These are phyloP conservation scores for Psilocybe sp. DNA, from an alignment of 768 basidiomycete genomes.

Conservation along the genomic window DNA sequence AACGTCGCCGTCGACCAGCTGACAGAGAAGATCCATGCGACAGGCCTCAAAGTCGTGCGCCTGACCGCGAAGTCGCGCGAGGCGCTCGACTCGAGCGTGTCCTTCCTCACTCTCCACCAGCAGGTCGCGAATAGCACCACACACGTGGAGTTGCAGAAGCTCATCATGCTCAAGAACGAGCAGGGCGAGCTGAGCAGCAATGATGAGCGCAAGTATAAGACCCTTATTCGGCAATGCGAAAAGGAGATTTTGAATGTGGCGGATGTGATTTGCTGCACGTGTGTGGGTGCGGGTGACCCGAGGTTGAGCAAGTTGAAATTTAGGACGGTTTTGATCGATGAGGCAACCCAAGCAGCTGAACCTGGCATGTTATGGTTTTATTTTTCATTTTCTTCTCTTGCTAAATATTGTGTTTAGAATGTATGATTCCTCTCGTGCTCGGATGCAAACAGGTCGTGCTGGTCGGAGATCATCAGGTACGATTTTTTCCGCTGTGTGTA, in stretches of 20 bases:
- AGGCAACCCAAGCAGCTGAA: conserved; percentile 97
- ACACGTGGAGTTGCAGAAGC: conserved; percentile 95
- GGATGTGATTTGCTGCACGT: conserved; percentile 98
- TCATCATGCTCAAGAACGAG: conserved; percentile 96
- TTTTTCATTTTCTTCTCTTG: conserved; percentile 4
- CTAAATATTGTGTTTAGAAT: conserved; percentile 55
- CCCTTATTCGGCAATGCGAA: conserved; percentile 91
- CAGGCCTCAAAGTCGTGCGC: conserved; percentile 97
- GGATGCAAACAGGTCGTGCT: conserved; percentile 98
- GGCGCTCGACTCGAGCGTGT: conserved; percentile 93
- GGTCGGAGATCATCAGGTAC: conserved; percentile 86
- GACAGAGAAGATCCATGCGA: conserved; percentile 98
- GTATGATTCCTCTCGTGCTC: conserved; percentile 98
- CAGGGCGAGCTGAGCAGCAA: conserved; percentile 96
- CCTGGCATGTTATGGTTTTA: conserved; percentile 57
- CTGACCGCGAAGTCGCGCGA: conserved; percentile 98
- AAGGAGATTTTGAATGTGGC: conserved; percentile 95
- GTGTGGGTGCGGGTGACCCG: conserved; percentile 97
- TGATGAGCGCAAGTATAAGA: conserved; percentile 98
- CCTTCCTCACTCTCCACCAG: conserved; percentile 92
- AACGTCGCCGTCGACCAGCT: conserved; percentile 99
- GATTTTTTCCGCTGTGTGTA: conserved; percentile 13
- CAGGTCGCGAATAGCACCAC: conserved; percentile 97
- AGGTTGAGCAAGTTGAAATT: conserved; percentile 96
- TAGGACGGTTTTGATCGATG: conserved; percentile 96